Conservation (phyloP, 2,329 filamentous ascomycete species). For the Alternaria arborescens region DNA sequence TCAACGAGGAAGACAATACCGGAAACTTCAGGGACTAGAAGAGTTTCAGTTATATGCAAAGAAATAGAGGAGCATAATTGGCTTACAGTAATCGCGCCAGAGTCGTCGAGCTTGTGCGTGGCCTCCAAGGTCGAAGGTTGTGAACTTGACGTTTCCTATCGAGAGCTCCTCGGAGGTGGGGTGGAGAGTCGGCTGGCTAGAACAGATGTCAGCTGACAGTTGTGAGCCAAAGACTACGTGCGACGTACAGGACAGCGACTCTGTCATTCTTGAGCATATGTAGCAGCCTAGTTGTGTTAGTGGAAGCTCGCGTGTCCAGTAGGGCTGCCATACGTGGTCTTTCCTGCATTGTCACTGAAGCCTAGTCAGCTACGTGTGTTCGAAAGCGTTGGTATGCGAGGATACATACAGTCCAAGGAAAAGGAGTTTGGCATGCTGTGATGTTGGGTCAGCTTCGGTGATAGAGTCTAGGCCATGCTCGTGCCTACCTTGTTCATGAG, state of each 20-base stretch:
- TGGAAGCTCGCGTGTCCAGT: slow-evolving; percentile 3
- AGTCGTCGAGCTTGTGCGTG: slow-evolving; percentile 53
- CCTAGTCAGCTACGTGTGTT: slow-evolving; percentile 60
- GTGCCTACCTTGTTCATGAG: slow-evolving; percentile 76
- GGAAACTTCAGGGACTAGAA: slow-evolving; percentile 50
- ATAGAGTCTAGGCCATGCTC: not conserved
- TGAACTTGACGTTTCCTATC: slow-evolving; percentile 75
- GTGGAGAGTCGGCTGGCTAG: slow-evolving; percentile 43
- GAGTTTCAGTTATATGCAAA: slow-evolving; percentile 12
- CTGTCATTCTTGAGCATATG: slow-evolving; percentile 94
- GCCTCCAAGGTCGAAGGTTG: slow-evolving; percentile 77
- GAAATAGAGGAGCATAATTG: not conserved
- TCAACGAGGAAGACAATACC: slow-evolving; percentile 98
- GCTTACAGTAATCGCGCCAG: slow-evolving; percentile 51
- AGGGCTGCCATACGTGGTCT: slow-evolving; percentile 72
- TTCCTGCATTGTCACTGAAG: slow-evolving; percentile 92
- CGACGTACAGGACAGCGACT: slow-evolving; percentile 81
- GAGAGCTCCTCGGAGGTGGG: slow-evolving; percentile 71
- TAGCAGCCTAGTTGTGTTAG: slow-evolving; percentile 61
- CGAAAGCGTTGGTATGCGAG: not conserved
- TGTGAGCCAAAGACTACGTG: not conserved
- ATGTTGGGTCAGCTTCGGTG: slow-evolving; percentile 15
- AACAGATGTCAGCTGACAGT: slow-evolving; percentile 12
- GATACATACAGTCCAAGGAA: slow-evolving; percentile 75
- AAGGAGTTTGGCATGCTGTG: slow-evolving; percentile 67